Evolutionary conservation across 176 grass and related monocot species (phyloP).

Genomic region (maize (Zea mays)): Zm-B73-REFERENCE-NAM-5.0 NC_050100.1:88322501-88323000

Average conservation of each 20-base stretch:
- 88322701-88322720: background rate
- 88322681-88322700: background rate
- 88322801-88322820: background rate
- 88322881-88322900: background rate
- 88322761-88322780: background rate
- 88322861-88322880: background rate
- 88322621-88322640: background rate
- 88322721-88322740: no score
- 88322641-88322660: background rate
- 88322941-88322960: background rate
- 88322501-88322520: constrained; percentile 44
- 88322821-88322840: background rate
- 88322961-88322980: background rate
- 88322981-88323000: background rate
- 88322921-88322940: background rate
- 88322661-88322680: background rate
- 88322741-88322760: background rate
- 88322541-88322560: background rate
- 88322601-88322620: background rate
- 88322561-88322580: background rate
- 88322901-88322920: constrained; percentile 2
- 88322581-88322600: background rate
- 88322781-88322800: background rate
- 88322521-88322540: background rate
- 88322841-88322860: background rate